These are phyloP conservation scores for Suillus americanus DNA, from an alignment of 768 basidiomycete species.

Conservation along the genomic window DNA sequence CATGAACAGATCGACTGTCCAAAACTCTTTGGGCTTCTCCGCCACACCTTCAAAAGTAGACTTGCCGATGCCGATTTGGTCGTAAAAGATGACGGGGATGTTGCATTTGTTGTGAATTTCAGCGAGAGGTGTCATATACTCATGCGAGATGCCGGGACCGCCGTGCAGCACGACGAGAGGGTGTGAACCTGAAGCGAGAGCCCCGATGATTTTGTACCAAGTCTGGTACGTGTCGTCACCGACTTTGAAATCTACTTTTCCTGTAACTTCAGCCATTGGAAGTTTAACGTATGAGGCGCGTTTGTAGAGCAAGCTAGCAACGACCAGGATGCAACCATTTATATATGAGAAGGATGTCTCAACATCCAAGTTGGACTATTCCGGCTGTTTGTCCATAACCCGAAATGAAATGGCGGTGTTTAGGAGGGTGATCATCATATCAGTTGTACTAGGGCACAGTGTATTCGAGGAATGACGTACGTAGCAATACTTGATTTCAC, in stretches of 20 bases:
- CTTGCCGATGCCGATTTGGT: slow-evolving; percentile 41
- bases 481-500: not conserved
- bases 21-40: slow-evolving; percentile 33
- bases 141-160: slow-evolving; percentile 47
- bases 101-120: slow-evolving; percentile 23
- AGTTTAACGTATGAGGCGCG: not conserved
- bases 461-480: not conserved
- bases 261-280: slow-evolving; percentile 6
- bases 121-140: slow-evolving; percentile 36
- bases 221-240: slow-evolving; percentile 34
- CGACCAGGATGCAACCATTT: not conserved
- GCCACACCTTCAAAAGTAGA: slow-evolving; percentile 35
- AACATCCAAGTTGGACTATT: not conserved
- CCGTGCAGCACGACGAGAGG: slow-evolving; percentile 56
- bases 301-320: not conserved
- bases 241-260: slow-evolving; percentile 1
- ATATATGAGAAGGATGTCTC: not conserved
- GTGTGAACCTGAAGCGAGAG: slow-evolving; percentile 34
- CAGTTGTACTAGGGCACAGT: not conserved
- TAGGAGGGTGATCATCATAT: not conserved
- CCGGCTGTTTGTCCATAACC: not conserved
- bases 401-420: not conserved
- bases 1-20: slow-evolving; percentile 47
- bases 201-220: slow-evolving; percentile 51
- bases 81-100: slow-evolving; percentile 43